These are phyloP conservation scores for Fraxinus anomala DNA, from an alignment of 257 asterid species.

Conservation along the genomic window DNA sequence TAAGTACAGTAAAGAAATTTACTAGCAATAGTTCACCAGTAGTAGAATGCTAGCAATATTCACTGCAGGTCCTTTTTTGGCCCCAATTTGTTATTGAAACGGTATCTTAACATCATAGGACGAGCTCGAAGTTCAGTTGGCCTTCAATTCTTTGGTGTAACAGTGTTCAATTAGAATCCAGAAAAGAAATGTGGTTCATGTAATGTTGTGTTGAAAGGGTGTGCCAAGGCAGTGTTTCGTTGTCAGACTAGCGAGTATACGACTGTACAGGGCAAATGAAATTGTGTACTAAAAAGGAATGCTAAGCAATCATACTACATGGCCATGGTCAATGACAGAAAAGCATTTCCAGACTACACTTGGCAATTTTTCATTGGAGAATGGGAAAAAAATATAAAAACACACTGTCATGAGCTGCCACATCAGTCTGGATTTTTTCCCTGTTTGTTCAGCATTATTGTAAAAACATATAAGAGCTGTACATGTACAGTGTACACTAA, in stretches of 20 bases:
- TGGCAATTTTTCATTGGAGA: too few relatives aligned
- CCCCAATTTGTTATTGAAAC: background rate
- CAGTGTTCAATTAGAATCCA: background rate
- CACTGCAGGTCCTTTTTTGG: background rate
- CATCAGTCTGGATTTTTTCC: too few relatives aligned
- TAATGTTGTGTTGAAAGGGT: background rate
- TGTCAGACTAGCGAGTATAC: background rate
- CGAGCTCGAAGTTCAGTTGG: background rate
- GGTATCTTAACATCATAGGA: background rate
- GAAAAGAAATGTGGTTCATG: background rate
- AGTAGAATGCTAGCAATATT: background rate
- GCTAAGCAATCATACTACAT: too few relatives aligned
- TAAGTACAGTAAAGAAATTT: too few relatives aligned
- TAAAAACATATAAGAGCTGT: constrained; percentile 10
- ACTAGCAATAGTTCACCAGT: background rate
- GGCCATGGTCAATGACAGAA: too few relatives aligned
- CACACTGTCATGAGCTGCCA: too few relatives aligned
- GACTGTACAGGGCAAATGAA: too few relatives aligned
- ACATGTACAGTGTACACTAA: constrained; percentile 21
- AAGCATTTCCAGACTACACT: too few relatives aligned
- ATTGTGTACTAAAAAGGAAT: too few relatives aligned
- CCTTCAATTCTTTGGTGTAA: background rate
- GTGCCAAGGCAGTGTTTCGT: background rate
- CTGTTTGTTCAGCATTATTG: too few relatives aligned
- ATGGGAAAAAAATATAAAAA: too few relatives aligned